These are phyloP conservation scores for Saccharomycopsis fibuligera DNA, from an alignment of 805 yeast genomes.

Conservation along the genomic window DNA sequence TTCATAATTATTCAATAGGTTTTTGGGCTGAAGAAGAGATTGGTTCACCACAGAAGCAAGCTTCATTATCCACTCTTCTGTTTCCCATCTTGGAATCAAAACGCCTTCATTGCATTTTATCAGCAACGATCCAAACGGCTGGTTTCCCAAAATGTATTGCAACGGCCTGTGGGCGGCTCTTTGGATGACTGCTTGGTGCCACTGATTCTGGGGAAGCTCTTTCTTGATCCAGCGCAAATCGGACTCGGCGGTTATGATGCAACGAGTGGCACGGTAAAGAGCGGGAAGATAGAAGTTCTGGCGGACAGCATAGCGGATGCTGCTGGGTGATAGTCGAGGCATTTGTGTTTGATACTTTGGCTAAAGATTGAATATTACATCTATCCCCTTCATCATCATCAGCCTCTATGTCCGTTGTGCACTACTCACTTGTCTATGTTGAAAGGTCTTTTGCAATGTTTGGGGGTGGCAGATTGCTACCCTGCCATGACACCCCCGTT, in stretches of 20 bases:
- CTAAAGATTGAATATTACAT: too few species aligned
- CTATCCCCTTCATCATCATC: too few species aligned
- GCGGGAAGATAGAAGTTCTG: conserved; percentile 4
- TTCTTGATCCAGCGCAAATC: conserved; percentile 61
- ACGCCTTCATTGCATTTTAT: conserved; percentile 59
- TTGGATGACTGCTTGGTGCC: conserved; percentile 45
- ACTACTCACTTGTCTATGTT: too few species aligned
- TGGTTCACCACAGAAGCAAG: conserved; percentile 27
- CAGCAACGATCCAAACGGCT: conserved; percentile 74
- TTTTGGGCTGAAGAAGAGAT: not conserved
- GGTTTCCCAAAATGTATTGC: conserved; percentile 78
- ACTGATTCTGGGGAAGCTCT: conserved; percentile 44
- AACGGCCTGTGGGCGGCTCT: conserved; percentile 59
- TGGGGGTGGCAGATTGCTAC: too few species aligned
- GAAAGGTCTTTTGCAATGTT: too few species aligned
- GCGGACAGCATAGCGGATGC: not conserved
- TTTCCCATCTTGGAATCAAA: conserved; percentile 89
- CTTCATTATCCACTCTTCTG: conserved; percentile 78
- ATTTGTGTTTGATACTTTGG: too few species aligned
- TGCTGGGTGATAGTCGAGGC: conserved; percentile 17
- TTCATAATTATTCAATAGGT: not conserved
- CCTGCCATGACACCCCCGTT: too few species aligned
- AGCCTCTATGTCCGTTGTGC: too few species aligned
- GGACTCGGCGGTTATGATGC: conserved; percentile 36
- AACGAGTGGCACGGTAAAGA: conserved; percentile 20